phyloP scores from a whole-genome alignment of 2,329 filamentous ascomycete genomes.

The Phaeosphaeriaceae sp. region DNA sequence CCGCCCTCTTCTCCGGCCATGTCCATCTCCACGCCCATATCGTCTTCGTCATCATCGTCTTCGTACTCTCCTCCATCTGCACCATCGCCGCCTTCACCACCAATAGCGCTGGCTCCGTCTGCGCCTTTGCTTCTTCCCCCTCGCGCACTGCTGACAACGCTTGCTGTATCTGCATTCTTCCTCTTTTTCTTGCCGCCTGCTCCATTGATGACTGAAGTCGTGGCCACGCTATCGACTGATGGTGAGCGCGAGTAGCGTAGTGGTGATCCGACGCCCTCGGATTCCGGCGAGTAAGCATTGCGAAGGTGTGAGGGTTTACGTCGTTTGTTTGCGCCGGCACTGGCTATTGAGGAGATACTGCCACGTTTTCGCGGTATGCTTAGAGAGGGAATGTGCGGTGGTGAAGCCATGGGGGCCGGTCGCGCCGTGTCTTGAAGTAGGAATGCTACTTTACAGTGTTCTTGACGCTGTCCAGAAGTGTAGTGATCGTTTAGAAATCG shows the following conservation, averaged over 20 bases:
- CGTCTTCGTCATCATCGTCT: conserved; percentile 64
- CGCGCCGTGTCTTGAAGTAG: neutral
- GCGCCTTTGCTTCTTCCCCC: conserved; percentile 32
- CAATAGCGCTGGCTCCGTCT: conserved; percentile 43
- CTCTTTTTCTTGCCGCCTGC: conserved; percentile 65
- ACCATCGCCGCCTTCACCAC: conserved; percentile 41
- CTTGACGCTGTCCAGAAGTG: neutral
- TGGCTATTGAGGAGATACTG: conserved; percentile 59
- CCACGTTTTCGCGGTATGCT: conserved; percentile 69
- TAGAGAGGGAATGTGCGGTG: conserved; percentile 60
- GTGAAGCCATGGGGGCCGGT: conserved; percentile 63
- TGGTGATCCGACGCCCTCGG: conserved; percentile 56
- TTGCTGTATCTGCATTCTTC: conserved; percentile 47
- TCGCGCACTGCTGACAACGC: conserved; percentile 45
- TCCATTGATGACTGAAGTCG: conserved; percentile 52
- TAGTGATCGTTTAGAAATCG: neutral
- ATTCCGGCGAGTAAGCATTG: conserved; percentile 78
- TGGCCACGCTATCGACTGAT: conserved; percentile 67
- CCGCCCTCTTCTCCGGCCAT: conserved; percentile 58
- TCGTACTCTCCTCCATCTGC: conserved; percentile 64
- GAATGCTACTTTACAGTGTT: neutral
- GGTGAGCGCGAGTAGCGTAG: conserved; percentile 68
- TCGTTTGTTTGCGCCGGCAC: conserved; percentile 64
- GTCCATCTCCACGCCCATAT: conserved; percentile 52
- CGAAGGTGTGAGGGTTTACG: conserved; percentile 74